Base-by-base conservation (phyloP, 148 eudicot species). In the Vaccinium myrtillus region DNA sequence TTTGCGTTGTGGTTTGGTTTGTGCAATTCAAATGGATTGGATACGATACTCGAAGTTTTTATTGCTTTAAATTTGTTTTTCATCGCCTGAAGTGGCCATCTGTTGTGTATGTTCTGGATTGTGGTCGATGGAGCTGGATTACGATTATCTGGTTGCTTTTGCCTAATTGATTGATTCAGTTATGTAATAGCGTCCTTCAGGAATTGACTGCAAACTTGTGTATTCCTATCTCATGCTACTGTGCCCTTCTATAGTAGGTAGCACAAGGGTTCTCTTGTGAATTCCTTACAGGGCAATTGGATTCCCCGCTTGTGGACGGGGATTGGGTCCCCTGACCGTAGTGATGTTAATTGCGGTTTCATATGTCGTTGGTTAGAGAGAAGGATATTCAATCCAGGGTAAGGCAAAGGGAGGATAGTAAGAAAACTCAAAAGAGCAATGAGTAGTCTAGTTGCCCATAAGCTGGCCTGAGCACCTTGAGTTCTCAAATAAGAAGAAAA, bases 71-170 rank as follows among this genome's bases (percentile, higher is more conserved):
- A 23, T 76, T 50, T 4, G 21, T 36, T 59, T 75, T n/a, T 32
- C 63, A 32, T 51, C n/a, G 53, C 39, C 10, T 12, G 39, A 83
- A 75, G 19, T 50, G 73, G 63, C 77, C 39, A 16, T 69, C 18
- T 30, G 82, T 46, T 85, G 71, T 67, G 83, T 53, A 54, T 11
- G 9, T 49, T 30, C 51, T 2, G 4, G 73, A 81, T 48, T 69
- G 32, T 67, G 50, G 59, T 81, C 81, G 80, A 77, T 77, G 21
- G 81, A 78, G 65, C 43, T 51, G 81, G 36, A 30, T 78, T 51
- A 16, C 25, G 11, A 23, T 78, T 53, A 78, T 54, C 43, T 53
- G n/a, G 81, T 27, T 51, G 61, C 63, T 78, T 43, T 30, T 27
- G 12, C 77, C 53, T 50, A 15, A 78, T 15, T 54, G 59, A 56